These are phyloP conservation scores for Cardiospermum halicacabum DNA, from an alignment of 345 rosid genomes.

Conservation along the genomic window DNA sequence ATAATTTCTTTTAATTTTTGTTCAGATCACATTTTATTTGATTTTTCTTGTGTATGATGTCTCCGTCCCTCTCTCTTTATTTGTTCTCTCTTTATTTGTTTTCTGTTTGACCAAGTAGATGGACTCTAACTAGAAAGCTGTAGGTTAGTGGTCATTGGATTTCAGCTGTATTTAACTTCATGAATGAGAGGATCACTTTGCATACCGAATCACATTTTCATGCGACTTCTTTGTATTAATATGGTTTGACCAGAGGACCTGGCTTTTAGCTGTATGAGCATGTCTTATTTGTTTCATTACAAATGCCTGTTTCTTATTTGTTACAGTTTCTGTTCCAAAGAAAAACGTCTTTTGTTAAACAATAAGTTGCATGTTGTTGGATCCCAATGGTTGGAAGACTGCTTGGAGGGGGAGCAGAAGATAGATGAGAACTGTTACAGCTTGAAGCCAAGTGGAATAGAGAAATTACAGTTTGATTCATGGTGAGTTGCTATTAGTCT, in stretches of 20 bases:
- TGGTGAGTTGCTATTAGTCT: slow-evolving; percentile 33
- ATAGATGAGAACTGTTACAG: slow-evolving; percentile 57
- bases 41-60: not conserved
- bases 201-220: not conserved
- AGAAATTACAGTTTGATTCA: slow-evolving; percentile 33
- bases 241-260: not conserved
- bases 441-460: slow-evolving; percentile 48
- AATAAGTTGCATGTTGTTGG: slow-evolving; percentile 52
- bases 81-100: not conserved
- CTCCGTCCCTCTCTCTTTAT: not conserved
- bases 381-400: slow-evolving; percentile 76
- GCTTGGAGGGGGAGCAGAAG: slow-evolving; percentile 49
- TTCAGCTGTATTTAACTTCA: not conserved
- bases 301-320: not conserved
- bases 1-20: too few relatives aligned
- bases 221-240: not conserved
- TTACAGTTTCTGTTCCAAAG: slow-evolving; percentile 44
- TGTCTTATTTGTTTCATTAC: not conserved
- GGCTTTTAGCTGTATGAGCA: not conserved
- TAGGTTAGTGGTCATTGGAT: not conserved
- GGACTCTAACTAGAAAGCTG: not conserved
- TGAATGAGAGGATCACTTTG: not conserved
- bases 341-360: slow-evolving; percentile 39
- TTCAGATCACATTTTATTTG: not conserved
- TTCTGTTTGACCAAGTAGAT: not conserved